phyloP scores from a whole-genome alignment of 768 basidiomycete genomes.

The Candolleomyces eurysporus region DNA sequence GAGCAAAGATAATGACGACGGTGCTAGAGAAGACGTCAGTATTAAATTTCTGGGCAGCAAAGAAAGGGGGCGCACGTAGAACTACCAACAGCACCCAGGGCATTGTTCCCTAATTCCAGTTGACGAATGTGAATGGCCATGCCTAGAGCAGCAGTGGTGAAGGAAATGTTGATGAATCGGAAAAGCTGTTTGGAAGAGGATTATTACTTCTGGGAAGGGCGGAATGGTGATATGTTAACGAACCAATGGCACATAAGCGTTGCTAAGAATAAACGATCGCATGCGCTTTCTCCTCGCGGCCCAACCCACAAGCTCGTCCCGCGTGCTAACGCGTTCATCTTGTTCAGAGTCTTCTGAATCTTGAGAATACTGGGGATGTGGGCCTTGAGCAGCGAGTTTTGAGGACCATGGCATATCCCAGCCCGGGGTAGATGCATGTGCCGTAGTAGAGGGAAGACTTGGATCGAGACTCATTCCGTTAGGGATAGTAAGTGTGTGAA shows the following conservation, averaged over 20 bases:
- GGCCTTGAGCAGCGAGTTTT: conserved; percentile 39
- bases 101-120: conserved; percentile 46
- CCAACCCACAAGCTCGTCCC: conserved; percentile 27
- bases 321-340: conserved; percentile 23
- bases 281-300: conserved; percentile 43
- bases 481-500: conserved; percentile 18
- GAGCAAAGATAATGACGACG: conserved; percentile 83
- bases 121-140: conserved; percentile 74
- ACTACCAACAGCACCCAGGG: conserved; percentile 75
- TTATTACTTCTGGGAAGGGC: conserved; percentile 11
- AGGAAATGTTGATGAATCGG: conserved; percentile 79
- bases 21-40: conserved; percentile 41
- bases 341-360: conserved; percentile 28
- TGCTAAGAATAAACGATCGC: conserved; percentile 67
- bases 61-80: conserved; percentile 54
- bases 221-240: conserved; percentile 18
- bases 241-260: conserved; percentile 79
- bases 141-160: conserved; percentile 76
- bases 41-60: neutral
- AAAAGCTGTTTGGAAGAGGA: conserved; percentile 53
- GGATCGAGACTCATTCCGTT: neutral
- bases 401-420: conserved; percentile 72
- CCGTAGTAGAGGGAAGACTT: conserved; percentile 41
- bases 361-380: conserved; percentile 24
- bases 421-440: conserved; percentile 57